A percentile compares a stretch with the other conserved stretches of the same genome.
phyloP scores from a whole-genome alignment of 257 asterid species.

The Salvia rosmarinus region DNA sequence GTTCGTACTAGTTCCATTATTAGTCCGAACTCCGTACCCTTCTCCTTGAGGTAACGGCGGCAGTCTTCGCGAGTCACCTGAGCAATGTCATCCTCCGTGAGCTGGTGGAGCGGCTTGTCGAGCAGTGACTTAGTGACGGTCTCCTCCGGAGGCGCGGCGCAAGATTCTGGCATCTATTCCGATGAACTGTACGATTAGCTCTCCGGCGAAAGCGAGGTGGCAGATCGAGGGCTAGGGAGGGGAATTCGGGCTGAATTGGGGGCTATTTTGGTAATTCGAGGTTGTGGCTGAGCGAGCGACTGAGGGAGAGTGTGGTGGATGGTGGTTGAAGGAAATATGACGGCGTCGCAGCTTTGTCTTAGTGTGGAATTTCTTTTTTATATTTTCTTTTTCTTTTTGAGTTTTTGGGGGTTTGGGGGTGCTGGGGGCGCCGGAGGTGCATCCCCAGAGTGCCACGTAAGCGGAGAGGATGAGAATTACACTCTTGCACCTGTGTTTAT shows the following conservation, averaged over 20 bases:
- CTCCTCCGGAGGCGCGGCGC: conserved; percentile 58
- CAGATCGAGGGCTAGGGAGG: conserved; percentile 39
- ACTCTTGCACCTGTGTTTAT: not conserved
- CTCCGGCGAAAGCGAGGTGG: conserved; percentile 15
- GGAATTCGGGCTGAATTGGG: conserved; percentile 26
- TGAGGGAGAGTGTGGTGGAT: conserved; percentile 39
- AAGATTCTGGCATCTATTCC: conserved; percentile 51
- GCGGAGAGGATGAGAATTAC: not conserved
- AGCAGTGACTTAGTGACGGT: conserved; percentile 66
- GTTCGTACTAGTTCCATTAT: conserved; percentile 20
- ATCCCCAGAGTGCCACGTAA: conserved; percentile 44
- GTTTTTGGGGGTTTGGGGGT: not conserved
- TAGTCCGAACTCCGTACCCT: conserved; percentile 50
- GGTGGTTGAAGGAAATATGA: conserved; percentile 46
- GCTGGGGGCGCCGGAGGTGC: conserved; percentile 33
- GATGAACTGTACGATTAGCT: conserved; percentile 30
- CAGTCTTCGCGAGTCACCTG: conserved; percentile 98
- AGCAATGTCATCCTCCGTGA: conserved; percentile 98
- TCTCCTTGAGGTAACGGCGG: conserved; percentile 94
- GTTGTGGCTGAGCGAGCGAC: conserved; percentile 33
- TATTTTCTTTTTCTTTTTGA: not conserved
- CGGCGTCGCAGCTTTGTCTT: conserved; percentile 58
- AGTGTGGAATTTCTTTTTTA: conserved; percentile 21
- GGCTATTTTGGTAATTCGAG: conserved; percentile 15
- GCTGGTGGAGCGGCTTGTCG: conserved; percentile 86